phyloP scores from a whole-genome alignment of 2,329 filamentous ascomycete genomes.

The Aspergillus clavatus region DNA sequence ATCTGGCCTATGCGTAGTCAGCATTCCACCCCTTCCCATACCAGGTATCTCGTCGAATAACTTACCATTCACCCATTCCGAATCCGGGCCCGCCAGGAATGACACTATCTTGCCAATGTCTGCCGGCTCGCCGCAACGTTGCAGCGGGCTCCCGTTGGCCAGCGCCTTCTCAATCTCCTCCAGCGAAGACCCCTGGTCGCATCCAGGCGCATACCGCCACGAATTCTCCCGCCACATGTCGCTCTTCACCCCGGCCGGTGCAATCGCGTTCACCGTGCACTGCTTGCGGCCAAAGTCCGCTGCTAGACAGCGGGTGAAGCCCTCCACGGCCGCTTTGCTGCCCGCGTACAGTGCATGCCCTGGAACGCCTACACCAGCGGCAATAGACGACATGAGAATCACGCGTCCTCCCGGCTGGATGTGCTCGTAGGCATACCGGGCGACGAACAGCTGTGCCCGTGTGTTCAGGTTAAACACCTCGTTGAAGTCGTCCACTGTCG shows the following conservation, averaged over 20 bases:
- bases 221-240: constrained; percentile 72
- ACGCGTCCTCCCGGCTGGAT: constrained; percentile 65
- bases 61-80: constrained; percentile 63
- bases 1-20: constrained; percentile 8
- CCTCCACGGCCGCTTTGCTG: constrained; percentile 58
- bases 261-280: constrained; percentile 58
- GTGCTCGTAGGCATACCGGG: constrained; percentile 63
- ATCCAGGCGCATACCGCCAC: constrained; percentile 60
- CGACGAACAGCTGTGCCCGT: constrained; percentile 60
- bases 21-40: background rate
- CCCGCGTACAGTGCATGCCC: constrained; percentile 50
- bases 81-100: constrained; percentile 53
- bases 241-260: constrained; percentile 55
- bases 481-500: constrained; percentile 36
- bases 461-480: constrained; percentile 59
- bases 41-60: background rate
- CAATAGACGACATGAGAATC: constrained; percentile 63
- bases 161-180: constrained; percentile 50
- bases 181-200: constrained; percentile 52
- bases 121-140: constrained; percentile 53
- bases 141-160: constrained; percentile 55
- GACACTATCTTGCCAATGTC: constrained; percentile 57
- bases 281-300: constrained; percentile 53
- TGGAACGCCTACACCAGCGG: constrained; percentile 45
- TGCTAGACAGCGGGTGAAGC: constrained; percentile 56